Conservation (phyloP, 2,329 filamentous ascomycete genomes). For the Fusarium concolor region DNA sequence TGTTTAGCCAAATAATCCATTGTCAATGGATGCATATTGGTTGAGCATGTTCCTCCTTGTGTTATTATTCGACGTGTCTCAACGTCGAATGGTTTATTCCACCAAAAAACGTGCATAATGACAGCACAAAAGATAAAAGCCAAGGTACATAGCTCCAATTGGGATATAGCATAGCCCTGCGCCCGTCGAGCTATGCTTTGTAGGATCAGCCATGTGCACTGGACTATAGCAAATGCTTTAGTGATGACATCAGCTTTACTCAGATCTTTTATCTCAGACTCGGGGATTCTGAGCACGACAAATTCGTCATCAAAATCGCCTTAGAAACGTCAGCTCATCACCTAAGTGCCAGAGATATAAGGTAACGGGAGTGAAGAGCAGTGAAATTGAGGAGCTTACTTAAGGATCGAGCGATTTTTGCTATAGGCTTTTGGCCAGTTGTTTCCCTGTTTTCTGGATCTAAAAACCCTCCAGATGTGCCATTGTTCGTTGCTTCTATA, state of each 20-base stretch:
- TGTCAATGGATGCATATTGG: accelerated
- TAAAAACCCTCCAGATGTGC: no score
- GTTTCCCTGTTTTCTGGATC: no score
- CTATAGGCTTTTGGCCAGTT: no score
- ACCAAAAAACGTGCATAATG: neutral
- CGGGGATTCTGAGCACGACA: accelerated
- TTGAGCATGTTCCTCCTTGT: accelerated
- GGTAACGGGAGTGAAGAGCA: no score
- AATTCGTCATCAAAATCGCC: accelerated
- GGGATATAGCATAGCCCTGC: neutral
- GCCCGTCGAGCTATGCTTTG: accelerated
- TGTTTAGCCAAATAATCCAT: neutral
- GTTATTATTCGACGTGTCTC: neutral
- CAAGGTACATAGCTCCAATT: accelerated
- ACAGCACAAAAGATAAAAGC: neutral
- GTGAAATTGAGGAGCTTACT: no score
- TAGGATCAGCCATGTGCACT: neutral
- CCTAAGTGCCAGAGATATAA: no score
- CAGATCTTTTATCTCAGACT: accelerated
- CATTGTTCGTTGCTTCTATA: no score
- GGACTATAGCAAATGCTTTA: neutral
- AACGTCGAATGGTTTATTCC: neutral
- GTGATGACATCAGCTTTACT: neutral
- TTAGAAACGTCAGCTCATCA: neutral
- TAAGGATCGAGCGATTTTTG: no score